Conservation (phyloP, 1,139 yeast species). For the Kodamaea anthophila region DNA sequence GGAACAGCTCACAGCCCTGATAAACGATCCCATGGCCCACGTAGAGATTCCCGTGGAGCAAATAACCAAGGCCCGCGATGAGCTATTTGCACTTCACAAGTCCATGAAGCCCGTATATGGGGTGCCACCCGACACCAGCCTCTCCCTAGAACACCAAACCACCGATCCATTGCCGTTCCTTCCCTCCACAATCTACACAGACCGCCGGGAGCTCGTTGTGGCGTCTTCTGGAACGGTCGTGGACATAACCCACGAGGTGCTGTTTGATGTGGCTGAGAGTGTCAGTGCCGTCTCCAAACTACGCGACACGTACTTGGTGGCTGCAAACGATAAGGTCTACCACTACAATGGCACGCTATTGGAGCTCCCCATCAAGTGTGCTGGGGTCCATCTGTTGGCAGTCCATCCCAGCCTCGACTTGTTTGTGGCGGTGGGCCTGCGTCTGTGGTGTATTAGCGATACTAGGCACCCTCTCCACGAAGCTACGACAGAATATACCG, state of each 20-base stretch:
- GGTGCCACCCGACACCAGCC: constrained; percentile 14
- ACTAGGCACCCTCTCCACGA: constrained; percentile 5
- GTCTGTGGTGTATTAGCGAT: constrained; percentile 28
- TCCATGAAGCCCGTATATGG: constrained; percentile 33
- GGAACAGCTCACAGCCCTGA: constrained; percentile 35
- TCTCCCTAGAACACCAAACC: constrained; percentile 10
- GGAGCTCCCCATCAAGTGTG: not conserved
- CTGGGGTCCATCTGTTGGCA: constrained; percentile 16
- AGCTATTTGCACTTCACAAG: constrained; percentile 39
- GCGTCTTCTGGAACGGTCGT: constrained; percentile 22
- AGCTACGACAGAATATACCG: constrained; percentile 1
- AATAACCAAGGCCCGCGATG: constrained; percentile 30
- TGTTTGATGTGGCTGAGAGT: constrained; percentile 4
- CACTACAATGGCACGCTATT: too few relatives aligned
- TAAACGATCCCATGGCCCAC: constrained; percentile 14
- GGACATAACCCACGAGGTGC: constrained; percentile 4
- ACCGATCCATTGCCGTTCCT: too few relatives aligned
- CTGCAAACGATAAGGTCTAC: constrained; percentile 1
- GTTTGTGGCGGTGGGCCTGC: constrained; percentile 24
- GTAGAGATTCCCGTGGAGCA: constrained; percentile 16
- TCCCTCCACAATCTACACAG: too few relatives aligned
- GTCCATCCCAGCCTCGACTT: constrained; percentile 30
- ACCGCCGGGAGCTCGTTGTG: constrained; percentile 14
- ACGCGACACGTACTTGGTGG: constrained; percentile 8
- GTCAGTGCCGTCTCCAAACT: constrained; percentile 14